Base-by-base conservation (phyloP, 2,329 filamentous ascomycete genomes). In the Exophiala lecanii-corni region DNA sequence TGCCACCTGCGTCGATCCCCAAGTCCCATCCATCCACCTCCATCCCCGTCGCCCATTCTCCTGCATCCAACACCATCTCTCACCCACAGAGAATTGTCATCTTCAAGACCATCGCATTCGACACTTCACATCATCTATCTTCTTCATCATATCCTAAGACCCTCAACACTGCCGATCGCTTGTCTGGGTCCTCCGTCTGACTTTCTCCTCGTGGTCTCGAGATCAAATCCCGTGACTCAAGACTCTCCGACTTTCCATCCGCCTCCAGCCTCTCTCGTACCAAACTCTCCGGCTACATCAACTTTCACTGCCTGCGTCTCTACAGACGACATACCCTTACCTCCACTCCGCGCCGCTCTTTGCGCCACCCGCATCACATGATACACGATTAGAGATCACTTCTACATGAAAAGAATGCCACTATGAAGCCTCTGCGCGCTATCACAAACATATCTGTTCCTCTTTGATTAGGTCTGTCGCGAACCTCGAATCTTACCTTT, bases 251-350 rank as follows among this genome's bases (percentile, higher is more conserved):
- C 12, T 12, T 26, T 26, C 21, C 21, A 9, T 26, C 37, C 21
- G 36, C 6, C 23, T 26, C 23, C 23, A 6, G 23, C 23, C 23
- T 26, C 7, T 26, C 12, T 12, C 12, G 23, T 12, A 26, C 7
- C 25, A 16, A 26, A 26, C 37, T 35, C 34, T 34, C 41, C 34
- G 37, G 41, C 35, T 32, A 37, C 34, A 23, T 43, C 41, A 69
- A 3, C 68, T 66, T 28, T 64, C 60, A 16, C 41, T 61, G 20
- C 63, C 62, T 13, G 19, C 36, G 23, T n/a, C n/a, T n/a, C n/a
- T n/a, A n/a, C n/a, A n/a, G n/a, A 41, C 37, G 28, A 40, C 37
- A 41, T n/a, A n/a, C n/a, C n/a, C n/a, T n/a, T n/a, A n/a, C n/a
- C n/a, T n/a, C n/a, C n/a, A n/a, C n/a, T n/a, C n/a, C n/a, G n/a